Evolutionary conservation across 2,329 filamentous ascomycete species (phyloP), one percentile per base, ranked within the genome.

Genomic region (Penicillium sp.): DNA sequence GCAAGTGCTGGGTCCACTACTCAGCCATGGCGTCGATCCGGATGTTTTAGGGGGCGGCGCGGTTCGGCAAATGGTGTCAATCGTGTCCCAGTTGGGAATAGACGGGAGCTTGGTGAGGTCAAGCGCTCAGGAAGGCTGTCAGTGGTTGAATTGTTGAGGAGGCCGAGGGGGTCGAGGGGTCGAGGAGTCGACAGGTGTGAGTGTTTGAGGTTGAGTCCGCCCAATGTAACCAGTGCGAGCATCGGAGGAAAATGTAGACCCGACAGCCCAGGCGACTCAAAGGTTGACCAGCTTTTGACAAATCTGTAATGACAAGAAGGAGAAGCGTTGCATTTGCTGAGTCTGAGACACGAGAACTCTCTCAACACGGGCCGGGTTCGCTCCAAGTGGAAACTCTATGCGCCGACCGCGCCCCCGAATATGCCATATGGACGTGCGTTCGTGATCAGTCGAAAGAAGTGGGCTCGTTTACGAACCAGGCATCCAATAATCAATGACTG

Each of bases 1-100:
- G 58, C 58, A 60, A 60, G 54, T 54, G 58, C 50, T 44, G 49
- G 50, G 18, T 54, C 58, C 58, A 60, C 58, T 56, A 57, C 58
- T 56, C 33, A 16, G 50, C 27, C 33, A 53, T 54, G 55, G 55
- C 40, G 50, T 41, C 43, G 55, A 58, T 58, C 50, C 22, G 41
- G 16, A 46, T 49, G 54, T 41, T 56, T 56, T 39, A 51, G 49
- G 49, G 49, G 47, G 43, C 22, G 35, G 54, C 46, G 43, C 41
- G 50, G 50, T 54, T 54, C 55, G 50, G 50, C 35, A 54, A 41
- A 9, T 19, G 44, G 27, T 47, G 50, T 44, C 55, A 53, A 53
- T 63, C 56, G 41, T 51, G 54, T 37, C 49, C 49, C 33, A 11
- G 47, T 50, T 50, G 49, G 49, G 49, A 39, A 39, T 39, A 36